A percentile compares a stretch with the other conserved stretches of the same genome.
phyloP scores from a whole-genome alignment of 768 basidiomycete genomes.

The Boletus patriciae region DNA sequence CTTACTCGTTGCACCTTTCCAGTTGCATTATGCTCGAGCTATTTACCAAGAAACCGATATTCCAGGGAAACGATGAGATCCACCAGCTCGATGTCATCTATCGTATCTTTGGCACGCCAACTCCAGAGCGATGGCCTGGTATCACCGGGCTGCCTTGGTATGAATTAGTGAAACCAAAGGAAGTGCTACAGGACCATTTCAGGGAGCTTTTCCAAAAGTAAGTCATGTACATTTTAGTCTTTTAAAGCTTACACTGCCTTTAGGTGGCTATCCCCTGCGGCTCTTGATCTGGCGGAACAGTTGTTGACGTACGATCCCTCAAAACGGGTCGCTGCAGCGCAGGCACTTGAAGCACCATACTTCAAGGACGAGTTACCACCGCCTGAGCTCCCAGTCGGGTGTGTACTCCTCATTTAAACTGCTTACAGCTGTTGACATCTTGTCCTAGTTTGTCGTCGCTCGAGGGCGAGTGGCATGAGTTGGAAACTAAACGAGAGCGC shows the following conservation, averaged over 20 bases:
- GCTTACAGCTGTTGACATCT: slow-evolving; percentile 4
- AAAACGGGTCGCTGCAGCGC: slow-evolving; percentile 69
- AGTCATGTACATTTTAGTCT: slow-evolving; percentile 14
- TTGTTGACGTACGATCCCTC: slow-evolving; percentile 81
- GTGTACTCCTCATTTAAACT: slow-evolving; percentile 31
- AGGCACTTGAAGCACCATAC: slow-evolving; percentile 82
- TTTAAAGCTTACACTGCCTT: not conserved
- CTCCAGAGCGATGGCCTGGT: slow-evolving; percentile 76
- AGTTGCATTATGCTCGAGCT: slow-evolving; percentile 99
- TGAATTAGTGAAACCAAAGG: slow-evolving; percentile 92
- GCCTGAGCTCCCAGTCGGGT: slow-evolving; percentile 78
- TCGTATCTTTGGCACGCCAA: slow-evolving; percentile 87
- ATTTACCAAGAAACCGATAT: slow-evolving; percentile 93
- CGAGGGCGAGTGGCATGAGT: slow-evolving; percentile 97
- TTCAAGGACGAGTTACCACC: slow-evolving; percentile 79
- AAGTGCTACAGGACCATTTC: slow-evolving; percentile 71
- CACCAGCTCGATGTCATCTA: slow-evolving; percentile 95
- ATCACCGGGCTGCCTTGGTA: slow-evolving; percentile 92
- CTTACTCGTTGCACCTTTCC: not conserved
- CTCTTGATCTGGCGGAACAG: slow-evolving; percentile 81
- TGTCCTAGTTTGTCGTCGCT: slow-evolving; percentile 64
- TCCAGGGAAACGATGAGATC: slow-evolving; percentile 97
- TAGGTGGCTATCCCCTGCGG: slow-evolving; percentile 86
- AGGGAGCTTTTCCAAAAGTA: slow-evolving; percentile 85
- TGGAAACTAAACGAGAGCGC: slow-evolving; percentile 91